A percentile compares a stretch with the other conserved stretches of the same genome.
Conservation (phyloP, 2,329 filamentous ascomycete species). For the Gaeumannomyces tritici region DNA sequence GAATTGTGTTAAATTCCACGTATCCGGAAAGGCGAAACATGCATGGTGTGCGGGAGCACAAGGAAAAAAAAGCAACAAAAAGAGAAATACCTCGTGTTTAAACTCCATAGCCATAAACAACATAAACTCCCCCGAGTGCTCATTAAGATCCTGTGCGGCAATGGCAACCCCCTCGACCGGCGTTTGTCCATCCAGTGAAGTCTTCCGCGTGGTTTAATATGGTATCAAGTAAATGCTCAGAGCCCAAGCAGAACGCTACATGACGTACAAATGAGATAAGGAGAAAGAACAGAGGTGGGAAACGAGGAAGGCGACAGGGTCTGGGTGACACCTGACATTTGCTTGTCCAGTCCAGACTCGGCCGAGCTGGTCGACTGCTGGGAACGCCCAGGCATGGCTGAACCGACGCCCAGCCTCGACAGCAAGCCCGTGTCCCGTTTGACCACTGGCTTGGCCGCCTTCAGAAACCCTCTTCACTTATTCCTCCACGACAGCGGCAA, state of each 20-base stretch:
- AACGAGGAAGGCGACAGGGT: neutral
- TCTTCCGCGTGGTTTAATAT: neutral
- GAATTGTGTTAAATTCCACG: neutral
- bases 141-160: neutral
- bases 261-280: neutral
- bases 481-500: neutral
- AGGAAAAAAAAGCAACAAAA: neutral
- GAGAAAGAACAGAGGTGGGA: neutral
- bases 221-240: neutral
- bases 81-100: neutral
- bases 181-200: neutral
- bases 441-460: constrained; percentile 1
- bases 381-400: neutral
- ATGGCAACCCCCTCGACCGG: too few relatives aligned
- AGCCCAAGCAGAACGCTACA: neutral
- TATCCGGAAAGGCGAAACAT: neutral
- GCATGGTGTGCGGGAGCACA: neutral
- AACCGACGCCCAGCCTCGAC: neutral
- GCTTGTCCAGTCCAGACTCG: neutral
- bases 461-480: neutral
- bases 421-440: neutral
- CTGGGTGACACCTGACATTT: neutral
- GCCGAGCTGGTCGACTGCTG: neutral
- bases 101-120: neutral
- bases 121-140: neutral